Evolutionary conservation across 768 basidiomycete species (phyloP).

Genomic region (Leccinum subtestaceum): DNA sequence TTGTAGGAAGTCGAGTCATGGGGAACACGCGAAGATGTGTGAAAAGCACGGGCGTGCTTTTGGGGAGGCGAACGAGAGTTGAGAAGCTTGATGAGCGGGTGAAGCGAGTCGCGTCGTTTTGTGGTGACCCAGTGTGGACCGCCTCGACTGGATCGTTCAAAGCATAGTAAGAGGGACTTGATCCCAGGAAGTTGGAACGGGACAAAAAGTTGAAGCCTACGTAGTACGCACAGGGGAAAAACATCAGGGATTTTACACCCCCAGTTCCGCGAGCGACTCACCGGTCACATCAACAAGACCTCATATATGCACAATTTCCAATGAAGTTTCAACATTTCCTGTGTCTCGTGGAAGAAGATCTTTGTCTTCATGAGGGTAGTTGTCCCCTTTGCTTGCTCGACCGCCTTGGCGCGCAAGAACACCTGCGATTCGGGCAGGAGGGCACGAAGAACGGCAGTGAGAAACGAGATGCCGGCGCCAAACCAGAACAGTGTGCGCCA

Average conservation of each 20-base stretch:
- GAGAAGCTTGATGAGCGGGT: too few relatives aligned
- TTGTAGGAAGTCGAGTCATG: too few relatives aligned
- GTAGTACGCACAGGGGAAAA: too few relatives aligned
- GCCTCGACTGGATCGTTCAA: too few relatives aligned
- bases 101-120: too few relatives aligned
- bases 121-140: too few relatives aligned
- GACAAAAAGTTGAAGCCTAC: constrained; percentile 75
- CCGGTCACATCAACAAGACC: constrained; percentile 70
- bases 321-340: constrained; percentile 74
- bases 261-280: constrained; percentile 12
- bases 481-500: constrained; percentile 88
- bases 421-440: constrained; percentile 74
- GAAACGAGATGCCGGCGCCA: constrained; percentile 62
- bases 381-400: constrained; percentile 42
- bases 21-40: too few relatives aligned
- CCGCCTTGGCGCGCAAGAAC: constrained; percentile 65
- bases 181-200: constrained; percentile 19
- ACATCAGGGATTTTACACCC: background rate
- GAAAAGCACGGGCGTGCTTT: too few relatives aligned
- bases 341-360: constrained; percentile 70
- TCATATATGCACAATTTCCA: constrained; percentile 86
- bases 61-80: too few relatives aligned
- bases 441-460: constrained; percentile 64
- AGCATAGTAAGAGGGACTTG: too few relatives aligned
- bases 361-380: constrained; percentile 51